These are phyloP conservation scores for Umbelopsis isabellina DNA, from an alignment of 192 early-diverging fungal genomes.

Conservation along the genomic window DNA sequence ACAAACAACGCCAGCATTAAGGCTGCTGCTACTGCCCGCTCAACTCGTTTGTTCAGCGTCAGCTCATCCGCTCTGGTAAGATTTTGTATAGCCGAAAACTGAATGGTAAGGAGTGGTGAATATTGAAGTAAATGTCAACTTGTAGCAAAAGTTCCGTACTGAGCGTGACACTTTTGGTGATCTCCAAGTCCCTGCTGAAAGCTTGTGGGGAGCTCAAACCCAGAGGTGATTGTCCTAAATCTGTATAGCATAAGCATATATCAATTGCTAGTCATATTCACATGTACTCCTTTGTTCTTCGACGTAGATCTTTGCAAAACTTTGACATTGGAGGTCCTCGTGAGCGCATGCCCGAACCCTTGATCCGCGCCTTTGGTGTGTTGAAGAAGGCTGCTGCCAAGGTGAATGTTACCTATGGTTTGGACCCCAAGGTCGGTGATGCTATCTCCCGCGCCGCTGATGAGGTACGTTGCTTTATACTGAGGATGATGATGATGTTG, in stretches of 20 bases:
- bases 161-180: conserved; percentile 94
- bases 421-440: conserved; percentile 80
- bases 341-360: conserved; percentile 94
- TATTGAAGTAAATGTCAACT: conserved; percentile 4
- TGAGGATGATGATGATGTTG: not conserved
- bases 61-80: conserved; percentile 39
- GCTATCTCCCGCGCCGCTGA: conserved; percentile 89
- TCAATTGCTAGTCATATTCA: conserved; percentile 7
- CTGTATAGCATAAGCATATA: not conserved
- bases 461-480: conserved; percentile 54
- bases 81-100: not conserved
- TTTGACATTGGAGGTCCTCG: conserved; percentile 94
- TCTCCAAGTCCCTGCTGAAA: conserved; percentile 92
- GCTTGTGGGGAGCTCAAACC: conserved; percentile 98
- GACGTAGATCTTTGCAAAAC: conserved; percentile 84
- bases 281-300: not conserved
- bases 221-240: conserved; percentile 62
- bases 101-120: not conserved
- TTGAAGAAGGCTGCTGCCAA: conserved; percentile 94
- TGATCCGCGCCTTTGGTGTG: conserved; percentile 94
- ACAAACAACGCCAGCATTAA: conserved; percentile 28
- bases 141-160: conserved; percentile 66
- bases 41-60: conserved; percentile 37
- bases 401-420: conserved; percentile 91
- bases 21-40: conserved; percentile 19